Percentiles rank a stretch among this genome's conserved stretches.
These are phyloP conservation scores for Globisporangium camurandrum DNA, from an alignment of 352 stramenopile species.

Conservation along the genomic window DNA sequence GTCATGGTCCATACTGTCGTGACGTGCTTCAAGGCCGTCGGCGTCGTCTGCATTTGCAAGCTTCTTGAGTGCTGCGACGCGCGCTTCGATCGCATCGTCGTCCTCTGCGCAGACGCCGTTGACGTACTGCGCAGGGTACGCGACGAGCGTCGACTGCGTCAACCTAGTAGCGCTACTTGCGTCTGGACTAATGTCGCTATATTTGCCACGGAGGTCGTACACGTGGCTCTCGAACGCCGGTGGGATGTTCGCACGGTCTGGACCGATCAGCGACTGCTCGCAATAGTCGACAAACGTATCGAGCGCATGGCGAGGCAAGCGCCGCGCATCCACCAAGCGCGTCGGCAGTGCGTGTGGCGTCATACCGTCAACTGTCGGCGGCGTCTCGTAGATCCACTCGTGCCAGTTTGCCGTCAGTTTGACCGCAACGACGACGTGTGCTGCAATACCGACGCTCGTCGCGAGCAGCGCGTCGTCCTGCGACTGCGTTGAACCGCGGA, in stretches of 20 bases:
- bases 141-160: slow-evolving; percentile 21
- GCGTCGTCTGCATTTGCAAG: slow-evolving; percentile 1
- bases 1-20: slow-evolving; percentile 4
- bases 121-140: slow-evolving; percentile 48
- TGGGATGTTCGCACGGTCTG: slow-evolving; percentile 30
- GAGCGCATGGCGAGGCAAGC: slow-evolving; percentile 35
- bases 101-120: slow-evolving; percentile 41
- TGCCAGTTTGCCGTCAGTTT: slow-evolving; percentile 74
- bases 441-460: slow-evolving; percentile 47
- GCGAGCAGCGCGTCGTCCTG: slow-evolving; percentile 21
- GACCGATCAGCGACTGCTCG: slow-evolving; percentile 27
- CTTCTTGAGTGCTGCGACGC: slow-evolving; percentile 25
- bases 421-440: slow-evolving; percentile 53
- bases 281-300: slow-evolving; percentile 46
- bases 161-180: neutral
- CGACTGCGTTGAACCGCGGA: neutral
- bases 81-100: slow-evolving; percentile 44
- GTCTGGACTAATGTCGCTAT: slow-evolving; percentile 4
- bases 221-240: slow-evolving; percentile 36
- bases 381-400: slow-evolving; percentile 67
- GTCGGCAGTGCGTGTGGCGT: slow-evolving; percentile 17
- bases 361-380: slow-evolving; percentile 5
- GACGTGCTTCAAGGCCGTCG: neutral
- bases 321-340: slow-evolving; percentile 6
- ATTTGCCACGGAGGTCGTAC: slow-evolving; percentile 22